phyloP scores from a whole-genome alignment of 2,329 filamentous ascomycete species.

The Cercospora sesami region DNA sequence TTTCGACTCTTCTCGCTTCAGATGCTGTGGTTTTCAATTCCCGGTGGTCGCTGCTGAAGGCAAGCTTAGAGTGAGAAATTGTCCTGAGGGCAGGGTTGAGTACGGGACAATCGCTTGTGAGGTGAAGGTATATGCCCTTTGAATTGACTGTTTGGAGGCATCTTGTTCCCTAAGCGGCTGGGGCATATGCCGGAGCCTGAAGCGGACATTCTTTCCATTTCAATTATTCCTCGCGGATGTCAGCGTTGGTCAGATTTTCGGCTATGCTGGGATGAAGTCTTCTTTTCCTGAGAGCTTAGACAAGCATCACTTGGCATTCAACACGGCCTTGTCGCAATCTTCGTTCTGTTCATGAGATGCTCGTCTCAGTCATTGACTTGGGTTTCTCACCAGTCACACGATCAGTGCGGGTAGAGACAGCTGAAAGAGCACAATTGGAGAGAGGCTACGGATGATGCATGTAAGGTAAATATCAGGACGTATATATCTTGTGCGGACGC shows the following conservation, averaged over 20 bases:
- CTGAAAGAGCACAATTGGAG: not conserved
- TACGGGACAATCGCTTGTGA: not conserved
- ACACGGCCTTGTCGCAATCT: not conserved
- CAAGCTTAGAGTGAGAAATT: constrained; percentile 4
- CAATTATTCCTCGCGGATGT: not conserved
- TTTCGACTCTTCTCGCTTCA: not conserved
- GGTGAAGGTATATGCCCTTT: not conserved
- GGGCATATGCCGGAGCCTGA: not conserved
- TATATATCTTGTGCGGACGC: not conserved
- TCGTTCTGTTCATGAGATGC: not conserved
- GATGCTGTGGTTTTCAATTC: not conserved
- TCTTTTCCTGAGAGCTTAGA: not conserved
- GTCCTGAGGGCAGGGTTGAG: not conserved
- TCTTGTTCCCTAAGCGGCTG: not conserved
- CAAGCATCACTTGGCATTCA: not conserved
- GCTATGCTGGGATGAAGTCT: not conserved
- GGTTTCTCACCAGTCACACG: not conserved
- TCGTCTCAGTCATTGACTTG: too few species aligned
- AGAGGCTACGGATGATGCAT: not conserved
- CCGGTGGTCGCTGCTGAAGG: not conserved
- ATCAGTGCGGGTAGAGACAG: not conserved
- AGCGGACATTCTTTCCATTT: not conserved
- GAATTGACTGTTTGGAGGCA: not conserved
- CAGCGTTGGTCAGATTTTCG: not conserved
- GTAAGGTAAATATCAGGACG: not conserved